phyloP scores from a whole-genome alignment of 345 rosid genomes.

The Bretschneidera sinensis region DNA sequence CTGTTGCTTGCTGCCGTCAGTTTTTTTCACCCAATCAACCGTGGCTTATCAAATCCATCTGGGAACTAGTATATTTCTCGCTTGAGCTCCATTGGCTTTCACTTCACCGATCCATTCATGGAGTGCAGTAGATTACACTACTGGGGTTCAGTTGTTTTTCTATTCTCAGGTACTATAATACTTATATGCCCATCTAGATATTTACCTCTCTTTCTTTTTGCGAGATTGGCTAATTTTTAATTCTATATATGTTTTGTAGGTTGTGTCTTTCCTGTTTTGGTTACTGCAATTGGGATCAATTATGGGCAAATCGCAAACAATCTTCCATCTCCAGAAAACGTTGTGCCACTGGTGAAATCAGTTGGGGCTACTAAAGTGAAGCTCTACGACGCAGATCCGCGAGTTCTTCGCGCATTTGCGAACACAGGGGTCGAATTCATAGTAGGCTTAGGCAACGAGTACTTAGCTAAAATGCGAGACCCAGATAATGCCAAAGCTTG shows the following conservation, averaged over 20 bases:
- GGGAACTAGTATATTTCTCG: no score
- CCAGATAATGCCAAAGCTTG: slow-evolving; percentile 53
- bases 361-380: slow-evolving; percentile 81
- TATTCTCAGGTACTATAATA: no score
- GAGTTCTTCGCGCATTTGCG: slow-evolving; percentile 74
- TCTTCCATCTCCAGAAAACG: slow-evolving; percentile 67
- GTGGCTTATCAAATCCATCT: no score
- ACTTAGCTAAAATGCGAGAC: slow-evolving; percentile 55
- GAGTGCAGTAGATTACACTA: no score
- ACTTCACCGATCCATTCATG: no score
- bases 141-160: no score
- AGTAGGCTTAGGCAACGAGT: slow-evolving; percentile 72
- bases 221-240: no score
- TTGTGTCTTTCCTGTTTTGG: slow-evolving; percentile 24
- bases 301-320: slow-evolving; percentile 91
- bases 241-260: neutral
- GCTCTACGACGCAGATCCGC: slow-evolving; percentile 82
- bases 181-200: no score
- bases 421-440: slow-evolving; percentile 70
- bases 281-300: slow-evolving; percentile 67
- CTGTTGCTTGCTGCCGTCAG: no score
- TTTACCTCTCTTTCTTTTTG: neutral
- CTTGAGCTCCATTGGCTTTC: no score
- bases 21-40: no score
- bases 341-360: slow-evolving; percentile 71